Base-by-base conservation (phyloP, 2,329 filamentous ascomycete species). In the Microcera coccophila region DNA sequence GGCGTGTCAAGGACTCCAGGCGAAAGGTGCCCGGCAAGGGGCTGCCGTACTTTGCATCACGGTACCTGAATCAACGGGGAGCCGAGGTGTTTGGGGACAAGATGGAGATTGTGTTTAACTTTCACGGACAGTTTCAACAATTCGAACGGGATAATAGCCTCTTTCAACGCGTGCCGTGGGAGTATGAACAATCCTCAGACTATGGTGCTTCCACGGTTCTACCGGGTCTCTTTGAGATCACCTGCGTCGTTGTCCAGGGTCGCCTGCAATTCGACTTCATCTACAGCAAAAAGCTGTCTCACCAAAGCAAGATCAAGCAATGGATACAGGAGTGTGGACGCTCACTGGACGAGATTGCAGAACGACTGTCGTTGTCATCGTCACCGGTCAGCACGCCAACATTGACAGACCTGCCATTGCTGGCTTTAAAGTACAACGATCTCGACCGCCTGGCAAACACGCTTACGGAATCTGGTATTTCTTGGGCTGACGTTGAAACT, bases 41-140 rank as follows among this genome's bases (percentile, higher is more conserved):
- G 5, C 15, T 32, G 29, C 29, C 29, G 11, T 32, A 32, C 22
- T 56, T 56, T 44, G 40, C 48, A 3, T 11, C 42, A n/a, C 14
- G 4, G 5, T 36, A 52, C 12, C 15, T 45, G 7, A 21, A 44
- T n/a, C 8, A 15, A 8, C 18, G 33, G 0, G n/a, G 14, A 36
- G 17, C 22, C 4, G 28, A 20, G 10, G 3, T 18, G 11, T n/a
- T 33, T 15, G 18, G 28, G 4, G 50, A 45, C 35, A 48, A 53
- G 0, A 46, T 37, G 2, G 53, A 56, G 20, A 21, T 56, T 1
- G 39, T 39, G 1, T 56, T 56, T n/a, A 56, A 56, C 15, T 56
- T 47, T 9, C 53, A 54, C 3, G 53, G 53, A 0, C 42, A 52
- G 4, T 41, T 34, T 18, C 45, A 45, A 3, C 35, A 47, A 10